A percentile compares a stretch with the other conserved stretches of the same genome.
Evolutionary conservation across 768 basidiomycete species (phyloP).

Genomic region (Tylopilus plumbeoviolaceoides): DNA sequence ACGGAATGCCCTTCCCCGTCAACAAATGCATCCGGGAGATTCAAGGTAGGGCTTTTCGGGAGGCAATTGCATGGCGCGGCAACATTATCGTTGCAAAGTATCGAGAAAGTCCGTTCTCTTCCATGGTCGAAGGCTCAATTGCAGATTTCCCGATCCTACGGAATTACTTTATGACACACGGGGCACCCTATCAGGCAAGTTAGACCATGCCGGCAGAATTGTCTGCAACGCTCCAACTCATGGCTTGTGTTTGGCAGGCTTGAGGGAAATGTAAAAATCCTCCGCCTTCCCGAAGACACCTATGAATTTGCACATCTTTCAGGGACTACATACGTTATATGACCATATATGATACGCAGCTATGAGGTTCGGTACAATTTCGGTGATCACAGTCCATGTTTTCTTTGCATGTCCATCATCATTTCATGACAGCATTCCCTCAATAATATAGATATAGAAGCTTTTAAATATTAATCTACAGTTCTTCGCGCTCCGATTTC

Average conservation of each 20-base stretch:
- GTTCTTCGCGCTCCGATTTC: conserved; percentile 22
- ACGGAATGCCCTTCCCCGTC: conserved; percentile 77
- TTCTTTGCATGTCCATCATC: conserved; percentile 20
- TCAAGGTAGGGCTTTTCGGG: conserved; percentile 58
- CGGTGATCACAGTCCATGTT: conserved; percentile 21
- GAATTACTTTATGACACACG: conserved; percentile 72
- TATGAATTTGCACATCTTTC: conserved; percentile 3
- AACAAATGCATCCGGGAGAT: conserved; percentile 76
- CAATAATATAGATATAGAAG: conserved; percentile 13
- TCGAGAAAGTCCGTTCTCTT: conserved; percentile 39
- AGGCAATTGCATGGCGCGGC: conserved; percentile 71
- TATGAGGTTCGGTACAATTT: conserved; percentile 11
- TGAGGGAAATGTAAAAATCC: conserved; percentile 19
- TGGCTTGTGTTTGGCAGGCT: conserved; percentile 25
- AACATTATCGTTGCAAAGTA: conserved; percentile 78
- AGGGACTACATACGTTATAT: conserved; percentile 21
- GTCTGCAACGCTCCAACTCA: conserved; percentile 14
- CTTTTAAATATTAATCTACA: conserved; percentile 29
- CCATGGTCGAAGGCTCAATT: conserved; percentile 72
- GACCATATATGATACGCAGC: conserved; percentile 22
- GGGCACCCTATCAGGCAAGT: conserved; percentile 42
- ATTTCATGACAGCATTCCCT: conserved; percentile 14
- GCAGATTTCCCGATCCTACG: conserved; percentile 80
- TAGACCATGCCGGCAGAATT: conserved; percentile 21
- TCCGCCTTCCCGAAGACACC: neutral